A percentile compares a stretch with the other conserved stretches of the same genome.
Conservation (phyloP, 2,329 filamentous ascomycete genomes). For the Dryadomyces quercivorus region DNA sequence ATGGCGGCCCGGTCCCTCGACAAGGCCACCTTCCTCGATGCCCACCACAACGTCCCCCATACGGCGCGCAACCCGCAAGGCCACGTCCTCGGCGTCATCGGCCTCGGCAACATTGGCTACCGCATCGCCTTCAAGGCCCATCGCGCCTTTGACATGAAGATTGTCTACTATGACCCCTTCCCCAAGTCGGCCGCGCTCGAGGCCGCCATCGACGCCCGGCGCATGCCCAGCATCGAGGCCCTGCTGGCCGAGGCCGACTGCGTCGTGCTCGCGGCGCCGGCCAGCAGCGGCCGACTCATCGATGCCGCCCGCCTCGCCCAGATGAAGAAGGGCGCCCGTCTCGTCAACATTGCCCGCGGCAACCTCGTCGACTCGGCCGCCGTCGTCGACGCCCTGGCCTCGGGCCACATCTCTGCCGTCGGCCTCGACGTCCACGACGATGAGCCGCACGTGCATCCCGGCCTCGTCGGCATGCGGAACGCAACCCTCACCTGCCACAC, state of each 20-base stretch:
- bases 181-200: constrained; percentile 28
- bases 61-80: constrained; percentile 54
- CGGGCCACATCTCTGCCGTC: constrained; percentile 29
- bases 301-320: constrained; percentile 23
- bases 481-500: constrained; percentile 39
- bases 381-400: constrained; percentile 31
- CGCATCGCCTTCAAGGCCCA: constrained; percentile 48
- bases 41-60: constrained; percentile 6
- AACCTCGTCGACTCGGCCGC: constrained; percentile 36
- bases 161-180: constrained; percentile 39
- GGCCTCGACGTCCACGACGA: constrained; percentile 39
- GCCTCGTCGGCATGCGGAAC: constrained; percentile 18
- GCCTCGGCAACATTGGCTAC: constrained; percentile 55
- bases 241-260: constrained; percentile 35
- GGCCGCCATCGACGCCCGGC: constrained; percentile 25
- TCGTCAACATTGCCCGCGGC: constrained; percentile 44
- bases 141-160: constrained; percentile 41
- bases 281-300: constrained; percentile 31
- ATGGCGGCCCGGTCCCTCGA: constrained; percentile 30
- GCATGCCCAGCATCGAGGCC: constrained; percentile 28
- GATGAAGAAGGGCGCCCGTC: constrained; percentile 36
- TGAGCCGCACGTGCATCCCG: constrained; percentile 28
- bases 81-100: constrained; percentile 52
- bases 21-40: constrained; percentile 22
- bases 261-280: constrained; percentile 37